Evolutionary conservation across 495 filamentous ascomycete genomes (phyloP).

Genomic region (Baudoinia panamericana): DNA sequence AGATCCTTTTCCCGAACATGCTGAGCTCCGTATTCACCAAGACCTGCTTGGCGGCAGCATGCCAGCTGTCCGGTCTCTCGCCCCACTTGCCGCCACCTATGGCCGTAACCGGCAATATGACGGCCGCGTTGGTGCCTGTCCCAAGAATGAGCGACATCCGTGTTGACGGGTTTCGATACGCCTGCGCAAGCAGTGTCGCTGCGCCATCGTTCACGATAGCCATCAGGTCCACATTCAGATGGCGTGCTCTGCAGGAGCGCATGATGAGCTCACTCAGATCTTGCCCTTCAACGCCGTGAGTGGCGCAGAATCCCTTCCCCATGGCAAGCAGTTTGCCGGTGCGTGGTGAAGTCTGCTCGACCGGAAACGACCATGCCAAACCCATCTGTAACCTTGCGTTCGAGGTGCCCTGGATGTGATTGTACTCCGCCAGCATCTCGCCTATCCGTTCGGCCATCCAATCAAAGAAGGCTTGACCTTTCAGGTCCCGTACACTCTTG

Average conservation of each 20-base stretch:
- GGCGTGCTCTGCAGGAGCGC: conserved; percentile 39
- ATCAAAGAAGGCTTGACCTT: conserved; percentile 49
- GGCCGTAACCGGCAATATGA: conserved; percentile 28
- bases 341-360: conserved; percentile 48
- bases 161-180: conserved; percentile 30
- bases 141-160: conserved; percentile 34
- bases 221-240: conserved; percentile 29
- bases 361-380: conserved; percentile 56
- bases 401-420: conserved; percentile 21
- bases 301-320: conserved; percentile 55
- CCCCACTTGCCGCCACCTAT: conserved; percentile 29
- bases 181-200: conserved; percentile 33
- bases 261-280: conserved; percentile 49
- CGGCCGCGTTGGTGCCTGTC: conserved; percentile 34
- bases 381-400: conserved; percentile 40
- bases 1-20: conserved; percentile 34
- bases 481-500: conserved; percentile 38
- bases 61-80: conserved; percentile 26
- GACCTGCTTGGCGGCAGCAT: conserved; percentile 28
- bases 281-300: conserved; percentile 41
- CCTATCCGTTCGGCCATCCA: conserved; percentile 51
- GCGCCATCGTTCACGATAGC: conserved; percentile 34
- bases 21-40: conserved; percentile 35
- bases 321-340: conserved; percentile 47
- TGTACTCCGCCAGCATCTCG: conserved; percentile 36